Percentiles rank a stretch among this genome's conserved stretches.
phyloP scores from a whole-genome alignment of 352 stramenopile species.

The Phytophthora boehmeriae region DNA sequence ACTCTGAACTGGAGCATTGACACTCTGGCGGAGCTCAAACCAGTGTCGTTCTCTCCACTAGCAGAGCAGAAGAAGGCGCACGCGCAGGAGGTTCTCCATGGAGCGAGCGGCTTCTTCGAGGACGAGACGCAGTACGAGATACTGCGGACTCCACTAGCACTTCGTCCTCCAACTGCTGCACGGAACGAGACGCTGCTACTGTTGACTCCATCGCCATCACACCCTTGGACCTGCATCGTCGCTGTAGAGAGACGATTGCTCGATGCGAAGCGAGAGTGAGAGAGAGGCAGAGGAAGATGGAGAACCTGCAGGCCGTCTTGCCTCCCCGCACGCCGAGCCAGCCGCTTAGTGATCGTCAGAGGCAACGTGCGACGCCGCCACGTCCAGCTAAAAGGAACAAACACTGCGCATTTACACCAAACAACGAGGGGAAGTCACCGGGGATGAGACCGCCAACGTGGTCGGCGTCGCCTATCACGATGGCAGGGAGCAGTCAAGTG shows the following conservation, averaged over 20 bases:
- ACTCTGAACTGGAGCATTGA: conserved; percentile 73
- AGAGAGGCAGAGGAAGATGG: conserved; percentile 48
- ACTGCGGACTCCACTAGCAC: conserved; percentile 42
- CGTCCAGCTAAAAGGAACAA: conserved; percentile 21
- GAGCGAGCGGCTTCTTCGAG: conserved; percentile 51
- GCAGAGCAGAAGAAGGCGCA: conserved; percentile 36
- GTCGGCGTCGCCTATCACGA: conserved; percentile 35
- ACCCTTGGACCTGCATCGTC: conserved; percentile 40
- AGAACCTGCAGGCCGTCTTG: conserved; percentile 34
- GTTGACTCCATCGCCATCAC: conserved; percentile 9
- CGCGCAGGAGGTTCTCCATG: background rate
- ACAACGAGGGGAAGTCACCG: conserved; percentile 19
- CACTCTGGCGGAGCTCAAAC: conserved; percentile 63
- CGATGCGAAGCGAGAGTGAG: conserved; percentile 43
- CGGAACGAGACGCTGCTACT: conserved; percentile 3
- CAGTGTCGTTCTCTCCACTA: conserved; percentile 56
- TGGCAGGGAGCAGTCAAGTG: conserved; percentile 14
- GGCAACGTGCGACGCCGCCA: conserved; percentile 9
- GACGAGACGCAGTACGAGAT: conserved; percentile 54
- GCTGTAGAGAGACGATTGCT: conserved; percentile 47
- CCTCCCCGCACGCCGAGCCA: conserved; percentile 14
- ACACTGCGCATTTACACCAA: conserved; percentile 3
- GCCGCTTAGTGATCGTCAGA: conserved; percentile 11
- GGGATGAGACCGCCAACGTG: conserved; percentile 24
- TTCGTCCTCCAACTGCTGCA: background rate